Evolutionary conservation across 192 early-diverging fungal species (phyloP), one percentile per base, ranked within the genome.

Genomic region (Paraglomus occultum): DNA sequence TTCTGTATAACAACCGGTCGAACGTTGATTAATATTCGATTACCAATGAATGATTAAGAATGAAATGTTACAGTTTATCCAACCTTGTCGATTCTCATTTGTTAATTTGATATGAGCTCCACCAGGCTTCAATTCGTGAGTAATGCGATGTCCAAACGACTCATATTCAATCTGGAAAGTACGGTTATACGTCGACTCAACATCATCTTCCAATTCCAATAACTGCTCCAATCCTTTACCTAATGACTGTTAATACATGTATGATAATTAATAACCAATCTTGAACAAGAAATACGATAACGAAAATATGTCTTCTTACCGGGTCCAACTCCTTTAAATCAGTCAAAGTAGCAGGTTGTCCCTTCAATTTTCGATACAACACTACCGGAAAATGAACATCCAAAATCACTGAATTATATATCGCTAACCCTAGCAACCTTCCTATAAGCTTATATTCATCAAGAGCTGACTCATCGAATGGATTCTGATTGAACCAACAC

Each of bases 391-490:
- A 91, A 63, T 94, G 94, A 22, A 95, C 88, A 71, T 94, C 94
- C 17, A 98, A 74, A 60, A 96, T 98, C 39, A 91, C 91, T 38
- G 88, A 87, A 74, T 98, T 94, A 75, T 95, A 95, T 54, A 96
- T 91, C 6, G 95, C 95, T 40, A 98, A 73, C 14, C 95, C 95
- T 50, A 98, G 84, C 12, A 98, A 80, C 44, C 89, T 87, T 1
- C 95, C 95, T 0, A 94, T 86, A 52, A 98, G 83, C 31, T 90
- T 88, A 73, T 91, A 95, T 79, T 98, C 93, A 49, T 88, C 87
- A 53, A 88, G 68, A 14, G 83, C 74, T 48, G 83, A 61, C 50
- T 84, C 72, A 22, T 82, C 82, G 45, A 76, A 64, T 12, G 83
- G 73, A 55, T 81, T 84, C 39, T 83, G 79, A 38, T 79, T 88